Percentiles rank a stretch among this genome's conserved stretches.
Conservation (phyloP, 768 basidiomycete genomes). For the Podaxis rugospora region DNA sequence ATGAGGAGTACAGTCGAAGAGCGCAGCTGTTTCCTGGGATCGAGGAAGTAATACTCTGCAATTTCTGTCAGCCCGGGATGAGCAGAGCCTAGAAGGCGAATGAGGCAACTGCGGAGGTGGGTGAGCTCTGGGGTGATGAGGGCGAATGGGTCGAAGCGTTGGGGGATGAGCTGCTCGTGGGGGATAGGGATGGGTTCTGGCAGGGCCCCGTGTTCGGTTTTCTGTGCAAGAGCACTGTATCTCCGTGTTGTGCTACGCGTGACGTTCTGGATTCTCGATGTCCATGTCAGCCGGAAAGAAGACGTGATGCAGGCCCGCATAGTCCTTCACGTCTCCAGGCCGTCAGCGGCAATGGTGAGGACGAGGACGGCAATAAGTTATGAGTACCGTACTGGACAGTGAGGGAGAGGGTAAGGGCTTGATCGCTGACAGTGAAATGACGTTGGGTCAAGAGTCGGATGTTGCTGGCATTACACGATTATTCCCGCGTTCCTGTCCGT, state of each 20-base stretch:
- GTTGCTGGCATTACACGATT: constrained; percentile 13
- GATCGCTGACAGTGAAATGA: constrained; percentile 1
- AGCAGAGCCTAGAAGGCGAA: constrained; percentile 79
- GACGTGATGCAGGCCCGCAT: constrained; percentile 11
- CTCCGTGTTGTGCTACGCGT: constrained; percentile 30
- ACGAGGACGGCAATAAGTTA: not conserved
- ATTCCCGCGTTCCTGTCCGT: constrained; percentile 15
- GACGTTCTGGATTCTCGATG: constrained; percentile 13
- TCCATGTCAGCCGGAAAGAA: constrained; percentile 13
- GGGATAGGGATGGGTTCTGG: constrained; percentile 26
- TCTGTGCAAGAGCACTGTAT: constrained; percentile 37
- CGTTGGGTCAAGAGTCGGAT: constrained; percentile 8
- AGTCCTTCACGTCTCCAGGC: not conserved
- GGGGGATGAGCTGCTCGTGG: constrained; percentile 17
- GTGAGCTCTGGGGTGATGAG: constrained; percentile 73
- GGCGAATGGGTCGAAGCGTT: constrained; percentile 52
- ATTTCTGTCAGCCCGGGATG: constrained; percentile 86
- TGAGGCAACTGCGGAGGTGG: constrained; percentile 64
- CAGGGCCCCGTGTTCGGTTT: constrained; percentile 26
- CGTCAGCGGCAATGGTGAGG: not conserved
- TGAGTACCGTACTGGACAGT: not conserved
- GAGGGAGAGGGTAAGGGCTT: not conserved
- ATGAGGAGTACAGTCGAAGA: constrained; percentile 88
- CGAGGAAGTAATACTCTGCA: constrained; percentile 88
- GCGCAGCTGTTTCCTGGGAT: constrained; percentile 86